Conservation (phyloP, 331 rosid species). For the Dryas integrifolia region DNA sequence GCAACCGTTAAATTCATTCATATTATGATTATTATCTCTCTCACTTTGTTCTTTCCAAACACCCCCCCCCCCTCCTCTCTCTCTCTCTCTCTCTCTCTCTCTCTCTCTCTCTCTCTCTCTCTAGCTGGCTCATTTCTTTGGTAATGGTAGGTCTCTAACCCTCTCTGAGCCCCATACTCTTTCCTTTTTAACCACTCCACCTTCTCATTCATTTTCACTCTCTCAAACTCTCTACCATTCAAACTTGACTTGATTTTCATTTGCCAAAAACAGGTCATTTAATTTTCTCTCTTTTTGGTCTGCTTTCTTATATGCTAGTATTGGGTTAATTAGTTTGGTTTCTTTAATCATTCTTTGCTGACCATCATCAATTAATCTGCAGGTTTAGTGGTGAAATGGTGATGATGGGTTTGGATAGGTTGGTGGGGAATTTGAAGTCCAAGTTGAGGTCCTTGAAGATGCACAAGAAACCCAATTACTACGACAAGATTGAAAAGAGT, state of each 20-base stretch:
- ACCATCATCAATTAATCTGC: slow-evolving; percentile 2
- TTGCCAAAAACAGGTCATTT: background rate
- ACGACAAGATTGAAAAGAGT: slow-evolving; percentile 88
- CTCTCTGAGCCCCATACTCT: background rate
- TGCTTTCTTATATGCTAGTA: background rate
- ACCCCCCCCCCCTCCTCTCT: background rate
- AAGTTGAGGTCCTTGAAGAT: slow-evolving; percentile 61
- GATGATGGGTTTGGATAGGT: slow-evolving; percentile 62
- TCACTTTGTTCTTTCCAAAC: slow-evolving; percentile 18
- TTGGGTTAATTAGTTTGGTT: background rate
- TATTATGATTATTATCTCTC: slow-evolving; percentile 37
- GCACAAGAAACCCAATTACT: slow-evolving; percentile 57
- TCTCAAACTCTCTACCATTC: background rate
- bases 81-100: background rate
- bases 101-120: background rate
- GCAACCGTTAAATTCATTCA: slow-evolving; percentile 31
- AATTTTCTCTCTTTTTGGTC: background rate
- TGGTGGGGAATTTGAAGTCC: slow-evolving; percentile 62
- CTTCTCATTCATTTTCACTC: background rate
- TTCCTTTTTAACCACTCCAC: background rate
- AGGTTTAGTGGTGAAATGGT: slow-evolving; percentile 29
- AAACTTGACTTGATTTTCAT: background rate
- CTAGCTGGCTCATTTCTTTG: background rate
- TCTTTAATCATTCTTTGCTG: background rate
- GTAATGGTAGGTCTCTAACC: background rate